Conservation (phyloP, 495 filamentous ascomycete genomes). For the Talaromyces nanjingensis region DNA sequence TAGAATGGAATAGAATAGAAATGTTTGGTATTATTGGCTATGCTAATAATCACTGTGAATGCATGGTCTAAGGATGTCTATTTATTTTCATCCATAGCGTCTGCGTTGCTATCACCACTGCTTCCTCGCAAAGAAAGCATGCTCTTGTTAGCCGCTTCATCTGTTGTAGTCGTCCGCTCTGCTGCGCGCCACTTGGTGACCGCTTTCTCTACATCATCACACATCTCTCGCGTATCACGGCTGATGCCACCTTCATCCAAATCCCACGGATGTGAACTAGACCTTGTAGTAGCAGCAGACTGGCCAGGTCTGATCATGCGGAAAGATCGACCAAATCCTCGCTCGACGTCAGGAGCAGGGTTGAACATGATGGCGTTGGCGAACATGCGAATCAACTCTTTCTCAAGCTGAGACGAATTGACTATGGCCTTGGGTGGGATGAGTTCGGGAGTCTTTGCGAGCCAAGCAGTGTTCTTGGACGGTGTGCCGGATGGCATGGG, state of each 20-base stretch:
- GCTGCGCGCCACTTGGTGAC: constrained; percentile 53
- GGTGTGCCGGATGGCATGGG: constrained; percentile 25
- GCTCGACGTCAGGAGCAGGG: constrained; percentile 51
- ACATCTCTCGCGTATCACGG: constrained; percentile 77
- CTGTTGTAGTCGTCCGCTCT: constrained; percentile 36
- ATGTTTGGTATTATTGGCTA: not conserved
- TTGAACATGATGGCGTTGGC: constrained; percentile 98
- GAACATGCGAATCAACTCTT: constrained; percentile 95
- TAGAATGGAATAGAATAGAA: not conserved
- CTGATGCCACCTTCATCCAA: constrained; percentile 74
- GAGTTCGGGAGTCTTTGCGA: constrained; percentile 65
- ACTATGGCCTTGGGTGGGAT: constrained; percentile 86
- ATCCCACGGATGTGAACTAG: constrained; percentile 41
- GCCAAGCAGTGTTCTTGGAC: constrained; percentile 34
- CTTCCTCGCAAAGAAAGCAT: constrained; percentile 36
- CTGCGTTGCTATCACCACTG: constrained; percentile 35
- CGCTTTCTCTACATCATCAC: constrained; percentile 62
- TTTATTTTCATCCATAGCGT: constrained; percentile 26
- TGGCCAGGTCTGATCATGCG: constrained; percentile 31
- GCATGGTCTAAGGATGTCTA: not conserved
- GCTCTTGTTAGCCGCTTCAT: constrained; percentile 34
- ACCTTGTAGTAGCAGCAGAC: constrained; percentile 32
- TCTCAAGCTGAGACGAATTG: constrained; percentile 89
- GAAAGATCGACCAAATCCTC: constrained; percentile 60
- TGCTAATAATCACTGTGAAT: not conserved